Conservation (phyloP, 148 eudicot species). For the Diospyros kaki region DNA sequence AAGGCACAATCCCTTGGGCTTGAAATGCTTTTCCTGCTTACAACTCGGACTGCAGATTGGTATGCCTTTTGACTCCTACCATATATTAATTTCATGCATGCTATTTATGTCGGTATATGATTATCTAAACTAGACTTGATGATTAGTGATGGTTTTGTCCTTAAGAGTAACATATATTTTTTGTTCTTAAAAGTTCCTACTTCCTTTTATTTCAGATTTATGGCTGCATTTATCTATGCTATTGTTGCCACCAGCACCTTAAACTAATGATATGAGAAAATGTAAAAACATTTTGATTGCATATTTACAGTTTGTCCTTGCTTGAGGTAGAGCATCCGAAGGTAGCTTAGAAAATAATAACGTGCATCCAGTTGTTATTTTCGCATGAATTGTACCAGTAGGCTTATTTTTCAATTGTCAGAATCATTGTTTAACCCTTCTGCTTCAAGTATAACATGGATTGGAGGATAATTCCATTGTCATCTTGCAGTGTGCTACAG, state of each 20-base stretch:
- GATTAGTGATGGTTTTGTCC: not conserved
- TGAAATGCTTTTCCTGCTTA: constrained; percentile 73
- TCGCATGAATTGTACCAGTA: too few species aligned
- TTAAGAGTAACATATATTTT: not conserved
- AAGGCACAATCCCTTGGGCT: constrained; percentile 78
- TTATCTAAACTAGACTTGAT: not conserved
- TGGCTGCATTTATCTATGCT: not conserved
- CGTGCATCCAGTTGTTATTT: too few species aligned
- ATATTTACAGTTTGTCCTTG: not conserved
- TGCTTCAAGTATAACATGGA: not conserved
- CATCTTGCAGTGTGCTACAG: not conserved
- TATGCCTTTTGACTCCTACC: constrained; percentile 17
- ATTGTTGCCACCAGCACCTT: constrained; percentile 1
- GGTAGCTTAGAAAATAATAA: too few species aligned
- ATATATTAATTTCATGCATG: not conserved
- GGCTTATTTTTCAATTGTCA: too few species aligned
- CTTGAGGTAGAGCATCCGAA: not conserved
- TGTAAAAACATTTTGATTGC: not conserved
- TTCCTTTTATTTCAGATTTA: not conserved
- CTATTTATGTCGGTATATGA: not conserved
- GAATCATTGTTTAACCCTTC: not conserved
- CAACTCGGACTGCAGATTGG: constrained; percentile 99
- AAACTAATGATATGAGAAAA: not conserved
- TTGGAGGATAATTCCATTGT: not conserved
- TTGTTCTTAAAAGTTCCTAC: not conserved